Percentiles rank a stretch among this genome's conserved stretches.
phyloP scores from a whole-genome alignment of 2,329 filamentous ascomycete genomes.

The Diaporthe velutina region DNA sequence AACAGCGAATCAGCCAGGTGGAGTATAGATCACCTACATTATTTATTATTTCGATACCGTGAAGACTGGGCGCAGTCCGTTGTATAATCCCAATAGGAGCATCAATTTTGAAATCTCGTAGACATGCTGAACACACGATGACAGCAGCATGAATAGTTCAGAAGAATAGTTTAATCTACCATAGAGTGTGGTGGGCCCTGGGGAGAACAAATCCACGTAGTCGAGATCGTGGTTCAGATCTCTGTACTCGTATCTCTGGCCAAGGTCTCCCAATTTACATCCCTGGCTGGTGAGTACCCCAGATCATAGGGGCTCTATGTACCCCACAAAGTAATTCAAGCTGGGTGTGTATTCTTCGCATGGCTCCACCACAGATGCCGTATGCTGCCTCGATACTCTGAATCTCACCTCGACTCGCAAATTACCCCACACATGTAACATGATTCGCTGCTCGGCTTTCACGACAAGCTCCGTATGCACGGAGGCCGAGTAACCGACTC shows the following conservation, averaged over 20 bases:
- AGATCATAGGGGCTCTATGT: neutral
- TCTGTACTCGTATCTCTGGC: neutral
- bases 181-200: too few species aligned
- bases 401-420: neutral
- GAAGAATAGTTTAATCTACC: too few species aligned
- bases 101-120: too few species aligned
- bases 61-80: fast-evolving
- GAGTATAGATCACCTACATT: neutral
- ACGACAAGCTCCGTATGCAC: neutral
- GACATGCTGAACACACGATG: neutral
- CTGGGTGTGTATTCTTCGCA: neutral
- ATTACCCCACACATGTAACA: neutral
- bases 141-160: neutral
- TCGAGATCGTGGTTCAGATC: neutral
- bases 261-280: neutral
- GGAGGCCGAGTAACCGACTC: neutral
- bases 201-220: neutral
- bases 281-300: neutral
- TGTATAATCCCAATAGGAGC: too few species aligned
- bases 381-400: neutral
- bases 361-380: neutral
- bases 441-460: neutral
- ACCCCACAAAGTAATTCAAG: neutral
- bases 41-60: neutral
- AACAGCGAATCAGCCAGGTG: neutral